Conservation (phyloP, 179 eudicot genomes). For the Spergularia azorica region DNA sequence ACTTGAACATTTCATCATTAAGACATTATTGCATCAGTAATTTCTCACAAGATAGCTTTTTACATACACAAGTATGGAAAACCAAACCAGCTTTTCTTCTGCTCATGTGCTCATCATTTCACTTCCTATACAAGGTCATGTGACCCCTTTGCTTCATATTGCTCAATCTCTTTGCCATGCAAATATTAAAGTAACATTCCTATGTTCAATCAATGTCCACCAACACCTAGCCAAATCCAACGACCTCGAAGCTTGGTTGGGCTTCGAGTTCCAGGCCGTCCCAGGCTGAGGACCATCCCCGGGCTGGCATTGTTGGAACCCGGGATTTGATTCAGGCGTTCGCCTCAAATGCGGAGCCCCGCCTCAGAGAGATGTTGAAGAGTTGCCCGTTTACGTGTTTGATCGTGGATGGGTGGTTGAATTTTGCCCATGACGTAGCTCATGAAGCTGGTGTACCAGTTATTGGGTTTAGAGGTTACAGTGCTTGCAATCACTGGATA, state of each 20-base stretch:
- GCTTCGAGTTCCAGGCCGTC: conserved; percentile 20
- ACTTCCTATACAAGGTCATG: conserved; percentile 7
- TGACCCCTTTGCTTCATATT: neutral
- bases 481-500: conserved; percentile 32
- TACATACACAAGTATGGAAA: neutral
- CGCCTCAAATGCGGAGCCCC: conserved; percentile 4
- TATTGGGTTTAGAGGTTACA: conserved; percentile 23
- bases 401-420: conserved; percentile 23
- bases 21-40: too few relatives aligned
- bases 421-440: conserved; percentile 31
- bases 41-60: neutral
- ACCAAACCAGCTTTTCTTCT: neutral
- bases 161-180: neutral
- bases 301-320: neutral
- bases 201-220: neutral
- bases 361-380: conserved; percentile 41
- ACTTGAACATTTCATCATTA: too few relatives aligned
- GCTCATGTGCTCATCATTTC: conserved; percentile 1
- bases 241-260: conserved; percentile 2
- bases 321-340: conserved; percentile 6
- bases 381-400: conserved; percentile 29
- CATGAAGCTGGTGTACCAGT: conserved; percentile 33
- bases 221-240: neutral
- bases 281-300: conserved; percentile 19
- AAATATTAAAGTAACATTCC: conserved; percentile 1